A percentile compares a stretch with the other conserved stretches of the same genome.
These are phyloP conservation scores for Hordeum pubiflorum DNA, from an alignment of 202 grass and related monocot species.

Conservation along the genomic window DNA sequence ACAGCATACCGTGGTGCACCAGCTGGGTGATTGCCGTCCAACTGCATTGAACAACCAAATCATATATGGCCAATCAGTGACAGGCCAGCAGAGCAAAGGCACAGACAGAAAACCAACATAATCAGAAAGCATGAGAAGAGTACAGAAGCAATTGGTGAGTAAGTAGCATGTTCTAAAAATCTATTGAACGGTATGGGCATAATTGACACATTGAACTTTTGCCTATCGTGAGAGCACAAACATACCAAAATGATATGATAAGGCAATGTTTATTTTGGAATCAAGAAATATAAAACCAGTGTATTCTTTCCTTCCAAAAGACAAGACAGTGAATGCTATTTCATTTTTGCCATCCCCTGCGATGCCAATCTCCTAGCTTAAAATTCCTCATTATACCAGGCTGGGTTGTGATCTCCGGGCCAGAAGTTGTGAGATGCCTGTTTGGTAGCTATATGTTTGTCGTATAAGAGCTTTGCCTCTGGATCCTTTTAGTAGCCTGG, in stretches of 20 bases:
- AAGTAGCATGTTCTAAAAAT: background rate
- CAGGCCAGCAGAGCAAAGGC: background rate
- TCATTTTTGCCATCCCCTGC: background rate
- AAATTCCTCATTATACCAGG: too few species aligned
- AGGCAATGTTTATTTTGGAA: background rate
- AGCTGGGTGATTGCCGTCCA: slow-evolving; percentile 99
- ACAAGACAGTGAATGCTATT: background rate
- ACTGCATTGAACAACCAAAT: slow-evolving; percentile 35
- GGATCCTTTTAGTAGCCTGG: too few species aligned
- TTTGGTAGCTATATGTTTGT: too few species aligned
- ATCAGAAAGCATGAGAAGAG: background rate
- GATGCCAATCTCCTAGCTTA: too few species aligned
- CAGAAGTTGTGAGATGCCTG: too few species aligned
- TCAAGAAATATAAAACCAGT: background rate
- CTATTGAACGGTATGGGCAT: background rate
- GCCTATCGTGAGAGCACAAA: background rate
- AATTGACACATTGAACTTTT: background rate
- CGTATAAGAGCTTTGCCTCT: too few species aligned
- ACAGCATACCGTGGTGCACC: slow-evolving; percentile 95
- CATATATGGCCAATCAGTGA: slow-evolving; percentile 7
- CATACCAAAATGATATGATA: background rate
- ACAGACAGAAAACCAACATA: background rate
- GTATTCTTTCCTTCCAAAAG: background rate
- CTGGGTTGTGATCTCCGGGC: too few species aligned
- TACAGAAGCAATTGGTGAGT: background rate